phyloP scores from a whole-genome alignment of 345 rosid species.

The Syzygium jambos region DNA sequence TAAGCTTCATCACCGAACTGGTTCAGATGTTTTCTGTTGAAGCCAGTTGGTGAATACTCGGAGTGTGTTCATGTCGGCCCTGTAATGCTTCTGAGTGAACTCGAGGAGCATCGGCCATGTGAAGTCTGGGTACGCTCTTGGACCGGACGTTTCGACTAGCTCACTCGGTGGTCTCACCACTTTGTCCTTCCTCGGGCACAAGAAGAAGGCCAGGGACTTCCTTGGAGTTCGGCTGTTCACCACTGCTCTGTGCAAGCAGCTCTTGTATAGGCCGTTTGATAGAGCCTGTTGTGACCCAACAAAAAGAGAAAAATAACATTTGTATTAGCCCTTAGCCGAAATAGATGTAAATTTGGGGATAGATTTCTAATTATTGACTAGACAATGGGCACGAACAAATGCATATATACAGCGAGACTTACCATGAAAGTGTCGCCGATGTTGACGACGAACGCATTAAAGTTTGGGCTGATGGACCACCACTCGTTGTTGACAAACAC shows the following conservation, averaged over 20 bases:
- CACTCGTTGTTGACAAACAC: slow-evolving; percentile 82
- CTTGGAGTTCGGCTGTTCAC: slow-evolving; percentile 74
- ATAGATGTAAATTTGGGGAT: neutral
- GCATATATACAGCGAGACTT: neutral
- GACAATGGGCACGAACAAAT: neutral
- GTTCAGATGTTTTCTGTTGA: slow-evolving; percentile 8
- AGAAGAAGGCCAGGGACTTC: slow-evolving; percentile 92
- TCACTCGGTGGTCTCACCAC: slow-evolving; percentile 72
- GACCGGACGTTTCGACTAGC: slow-evolving; percentile 39
- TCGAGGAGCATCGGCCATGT: slow-evolving; percentile 40
- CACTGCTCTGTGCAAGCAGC: slow-evolving; percentile 93
- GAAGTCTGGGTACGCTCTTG: slow-evolving; percentile 68
- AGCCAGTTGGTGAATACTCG: slow-evolving; percentile 30
- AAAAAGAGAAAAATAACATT: neutral
- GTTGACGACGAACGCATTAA: slow-evolving; percentile 82
- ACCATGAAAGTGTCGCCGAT: slow-evolving; percentile 99
- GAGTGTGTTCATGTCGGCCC: slow-evolving; percentile 52
- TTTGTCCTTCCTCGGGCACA: slow-evolving; percentile 75
- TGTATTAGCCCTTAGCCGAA: neutral
- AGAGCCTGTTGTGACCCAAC: slow-evolving; percentile 45
- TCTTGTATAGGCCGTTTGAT: slow-evolving; percentile 76
- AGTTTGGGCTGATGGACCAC: slow-evolving; percentile 66
- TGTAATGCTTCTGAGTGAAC: slow-evolving; percentile 47
- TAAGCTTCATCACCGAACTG: neutral
- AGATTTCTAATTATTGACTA: neutral